These are phyloP conservation scores for Sugiyamaella xylanicola DNA, from an alignment of 1,139 yeast species.

Conservation along the genomic window DNA sequence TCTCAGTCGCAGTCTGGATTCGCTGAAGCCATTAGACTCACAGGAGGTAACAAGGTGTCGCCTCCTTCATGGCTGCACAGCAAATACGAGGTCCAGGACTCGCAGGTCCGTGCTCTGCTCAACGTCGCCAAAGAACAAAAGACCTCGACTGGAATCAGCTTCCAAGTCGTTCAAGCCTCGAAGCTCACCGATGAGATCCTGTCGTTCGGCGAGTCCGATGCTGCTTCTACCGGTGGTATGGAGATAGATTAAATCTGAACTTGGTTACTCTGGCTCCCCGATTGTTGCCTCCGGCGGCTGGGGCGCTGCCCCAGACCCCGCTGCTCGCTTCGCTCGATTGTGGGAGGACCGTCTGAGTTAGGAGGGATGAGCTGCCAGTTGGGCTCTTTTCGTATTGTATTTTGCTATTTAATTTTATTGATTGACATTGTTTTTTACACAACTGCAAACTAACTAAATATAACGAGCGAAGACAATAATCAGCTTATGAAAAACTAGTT, in stretches of 20 bases:
- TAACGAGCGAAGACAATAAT: not conserved
- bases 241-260: conserved; percentile 22
- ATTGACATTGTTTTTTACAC: not conserved
- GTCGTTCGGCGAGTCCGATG: conserved; percentile 11
- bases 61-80: conserved; percentile 90
- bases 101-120: conserved; percentile 35
- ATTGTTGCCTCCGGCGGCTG: conserved; percentile 6
- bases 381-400: not conserved
- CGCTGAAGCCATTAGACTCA: conserved; percentile 69
- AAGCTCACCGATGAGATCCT: conserved; percentile 27
- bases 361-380: no score
- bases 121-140: conserved; percentile 30
- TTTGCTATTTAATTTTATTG: not conserved
- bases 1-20: conserved; percentile 48
- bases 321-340: not conserved
- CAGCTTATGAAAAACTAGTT: not conserved
- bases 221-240: conserved; percentile 17
- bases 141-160: conserved; percentile 33
- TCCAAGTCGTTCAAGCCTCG: conserved; percentile 38
- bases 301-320: conserved; percentile 1
- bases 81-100: conserved; percentile 44
- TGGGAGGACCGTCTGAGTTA: not conserved
- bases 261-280: not conserved
- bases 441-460: not conserved
- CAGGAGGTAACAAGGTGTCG: conserved; percentile 71